Evolutionary conservation across 2,329 filamentous ascomycete species (phyloP), one percentile per base, ranked within the genome.

Genomic region (Septoria petroselini): DNA sequence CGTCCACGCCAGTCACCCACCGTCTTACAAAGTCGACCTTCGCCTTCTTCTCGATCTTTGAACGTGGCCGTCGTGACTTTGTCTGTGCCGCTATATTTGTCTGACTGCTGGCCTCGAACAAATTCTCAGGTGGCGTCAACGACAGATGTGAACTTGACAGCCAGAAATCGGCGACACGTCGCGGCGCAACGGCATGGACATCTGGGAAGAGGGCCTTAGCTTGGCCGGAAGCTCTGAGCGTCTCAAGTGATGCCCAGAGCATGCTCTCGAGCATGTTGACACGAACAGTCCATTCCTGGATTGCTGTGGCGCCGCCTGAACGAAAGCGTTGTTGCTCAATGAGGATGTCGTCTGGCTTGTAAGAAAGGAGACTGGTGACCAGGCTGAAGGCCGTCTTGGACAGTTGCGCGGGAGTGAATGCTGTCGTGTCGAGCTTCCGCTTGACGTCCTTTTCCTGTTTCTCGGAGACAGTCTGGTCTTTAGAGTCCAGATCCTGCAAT

Each of bases 221-320:
- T 14, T 70, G 65, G 38, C 25, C 15, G 3, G 23, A 39, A 30
- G 48, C 53, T 31, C 69, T 69, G 40, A 88, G 62, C 0, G 83
- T 79, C 42, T 77, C 73, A 30, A 91, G 67, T 9, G 83, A 76
- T 7, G 85, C 84, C 73, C 90, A 86, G 0, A 94, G 70, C 82
- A 93, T 93, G 3, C 82, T 81, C 67, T 94, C 88, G 17, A 94
- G 77, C 61, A 86, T 84, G 58, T 91, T 91, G 7, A 94, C 88
- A 1, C 87, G 76, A 33, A 93, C 66, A 2, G 88, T 91, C 88
- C 88, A 94, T 68, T 94, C 87, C 52, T 83, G 80, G 1, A 94
- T 82, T 0, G 82, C 78, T 0, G 79, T 71, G 0, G 72, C 76
- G 7, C 85, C 80, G n/a, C 76, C 77, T 2, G 81, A 83, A 2